Evolutionary conservation across 805 yeast species (phyloP).

Genomic region (Candida sanyiensis): DNA sequence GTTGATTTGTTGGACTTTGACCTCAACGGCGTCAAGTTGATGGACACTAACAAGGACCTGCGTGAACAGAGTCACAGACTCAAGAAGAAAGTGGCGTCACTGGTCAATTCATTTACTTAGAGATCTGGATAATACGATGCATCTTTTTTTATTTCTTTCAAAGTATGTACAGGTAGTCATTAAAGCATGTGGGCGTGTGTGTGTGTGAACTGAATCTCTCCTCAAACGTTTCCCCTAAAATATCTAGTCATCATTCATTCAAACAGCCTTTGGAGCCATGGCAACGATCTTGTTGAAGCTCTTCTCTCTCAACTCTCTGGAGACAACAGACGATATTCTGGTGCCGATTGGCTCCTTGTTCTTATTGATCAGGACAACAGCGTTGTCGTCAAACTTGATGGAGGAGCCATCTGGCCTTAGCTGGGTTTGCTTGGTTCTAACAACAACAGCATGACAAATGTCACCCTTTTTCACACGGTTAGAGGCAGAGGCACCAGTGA

Average conservation of each 20-base stretch:
- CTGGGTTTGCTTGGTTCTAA: slow-evolving; percentile 74
- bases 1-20: slow-evolving; percentile 16
- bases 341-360: slow-evolving; percentile 93
- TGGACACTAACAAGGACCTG: slow-evolving; percentile 13
- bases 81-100: slow-evolving; percentile 8
- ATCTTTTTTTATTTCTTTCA: background rate
- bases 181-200: background rate
- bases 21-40: slow-evolving; percentile 12
- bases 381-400: slow-evolving; percentile 89
- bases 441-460: slow-evolving; percentile 91
- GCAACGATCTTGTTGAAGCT: slow-evolving; percentile 82
- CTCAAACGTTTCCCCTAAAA: slow-evolving; percentile 5
- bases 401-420: slow-evolving; percentile 84
- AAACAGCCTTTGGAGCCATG: slow-evolving; percentile 81
- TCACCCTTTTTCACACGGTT: slow-evolving; percentile 92
- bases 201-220: slow-evolving; percentile 4
- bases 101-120: slow-evolving; percentile 17
- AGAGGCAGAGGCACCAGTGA: slow-evolving; percentile 67
- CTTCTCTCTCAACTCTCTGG: slow-evolving; percentile 80
- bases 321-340: slow-evolving; percentile 85
- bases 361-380: slow-evolving; percentile 91
- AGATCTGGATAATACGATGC: background rate
- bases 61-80: slow-evolving; percentile 11
- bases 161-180: slow-evolving; percentile 6
- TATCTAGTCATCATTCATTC: slow-evolving; percentile 10